Evolutionary conservation across 163 green algal species (phyloP).

Genomic region (Scenedesmus sp.): DNA sequence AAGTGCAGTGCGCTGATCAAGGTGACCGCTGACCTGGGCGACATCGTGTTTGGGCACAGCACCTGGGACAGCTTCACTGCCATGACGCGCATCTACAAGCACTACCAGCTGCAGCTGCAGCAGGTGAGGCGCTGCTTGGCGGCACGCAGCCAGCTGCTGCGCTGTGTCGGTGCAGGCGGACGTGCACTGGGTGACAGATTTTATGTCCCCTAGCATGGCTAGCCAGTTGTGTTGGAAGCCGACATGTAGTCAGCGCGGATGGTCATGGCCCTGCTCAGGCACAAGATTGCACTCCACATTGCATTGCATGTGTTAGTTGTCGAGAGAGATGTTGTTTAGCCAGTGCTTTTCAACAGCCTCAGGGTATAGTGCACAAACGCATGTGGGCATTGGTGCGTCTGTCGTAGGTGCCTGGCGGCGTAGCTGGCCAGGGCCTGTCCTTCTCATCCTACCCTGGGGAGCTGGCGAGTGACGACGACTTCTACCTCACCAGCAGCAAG

Average conservation of each 20-base stretch:
- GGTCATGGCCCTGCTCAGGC: too few species aligned
- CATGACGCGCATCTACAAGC: slow-evolving; percentile 83
- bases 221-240: too few species aligned
- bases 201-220: too few species aligned
- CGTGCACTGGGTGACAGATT: too few species aligned
- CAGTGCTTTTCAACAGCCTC: too few species aligned
- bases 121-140: slow-evolving; percentile 29
- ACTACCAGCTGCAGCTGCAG: slow-evolving; percentile 73
- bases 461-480: slow-evolving; percentile 80
- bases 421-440: slow-evolving; percentile 58
- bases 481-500: slow-evolving; percentile 59
- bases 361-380: too few species aligned
- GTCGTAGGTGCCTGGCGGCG: slow-evolving; percentile 31
- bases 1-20: slow-evolving; percentile 82
- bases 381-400: background rate
- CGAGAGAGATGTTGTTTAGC: too few species aligned
- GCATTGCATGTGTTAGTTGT: too few species aligned
- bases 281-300: too few species aligned
- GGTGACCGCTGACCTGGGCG: slow-evolving; percentile 68
- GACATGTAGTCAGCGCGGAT: too few species aligned
- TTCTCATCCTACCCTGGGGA: slow-evolving; percentile 79
- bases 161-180: too few species aligned
- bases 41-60: slow-evolving; percentile 78
- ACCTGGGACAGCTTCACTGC: slow-evolving; percentile 81
- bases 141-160: too few species aligned